A percentile compares a stretch with the other conserved stretches of the same genome.
Evolutionary conservation across 345 rosid genomes (phyloP).

Genomic region (Sisymbrium altissimum): DNA sequence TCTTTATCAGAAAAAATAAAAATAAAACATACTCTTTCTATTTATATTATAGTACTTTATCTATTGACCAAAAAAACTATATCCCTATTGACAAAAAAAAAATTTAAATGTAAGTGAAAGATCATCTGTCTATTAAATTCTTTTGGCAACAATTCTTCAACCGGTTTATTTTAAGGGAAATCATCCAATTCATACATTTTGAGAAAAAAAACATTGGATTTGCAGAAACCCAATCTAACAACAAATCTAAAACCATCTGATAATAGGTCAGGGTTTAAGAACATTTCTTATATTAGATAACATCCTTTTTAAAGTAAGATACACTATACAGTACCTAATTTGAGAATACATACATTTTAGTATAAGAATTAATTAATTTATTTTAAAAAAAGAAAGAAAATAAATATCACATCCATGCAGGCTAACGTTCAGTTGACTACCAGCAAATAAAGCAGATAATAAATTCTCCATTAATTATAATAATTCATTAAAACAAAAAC

Average conservation of each 20-base stretch:
- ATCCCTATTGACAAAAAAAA: not conserved
- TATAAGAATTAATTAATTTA: not conserved
- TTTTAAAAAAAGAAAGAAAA: not conserved
- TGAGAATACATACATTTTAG: not conserved
- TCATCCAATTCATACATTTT: not conserved
- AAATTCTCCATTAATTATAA: conserved; percentile 32
- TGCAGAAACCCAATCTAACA: not conserved
- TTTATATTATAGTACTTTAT: not conserved
- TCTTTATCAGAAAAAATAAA: too few relatives aligned
- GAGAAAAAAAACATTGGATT: not conserved
- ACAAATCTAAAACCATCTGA: not conserved
- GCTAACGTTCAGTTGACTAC: conserved; percentile 71
- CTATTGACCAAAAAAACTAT: not conserved
- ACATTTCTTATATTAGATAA: not conserved
- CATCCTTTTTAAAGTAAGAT: not conserved
- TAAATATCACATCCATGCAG: conserved; percentile 59
- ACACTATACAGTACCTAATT: not conserved
- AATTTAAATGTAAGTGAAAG: not conserved
- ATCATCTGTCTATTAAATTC: not conserved
- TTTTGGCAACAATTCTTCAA: not conserved
- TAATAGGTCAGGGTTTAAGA: not conserved
- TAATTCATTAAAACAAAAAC: conserved; percentile 26
- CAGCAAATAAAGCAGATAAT: conserved; percentile 35
- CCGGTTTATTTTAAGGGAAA: not conserved
- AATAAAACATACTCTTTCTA: not conserved